phyloP scores from a whole-genome alignment of 2,329 filamentous ascomycete genomes.

The Gliomastix tumulicola region DNA sequence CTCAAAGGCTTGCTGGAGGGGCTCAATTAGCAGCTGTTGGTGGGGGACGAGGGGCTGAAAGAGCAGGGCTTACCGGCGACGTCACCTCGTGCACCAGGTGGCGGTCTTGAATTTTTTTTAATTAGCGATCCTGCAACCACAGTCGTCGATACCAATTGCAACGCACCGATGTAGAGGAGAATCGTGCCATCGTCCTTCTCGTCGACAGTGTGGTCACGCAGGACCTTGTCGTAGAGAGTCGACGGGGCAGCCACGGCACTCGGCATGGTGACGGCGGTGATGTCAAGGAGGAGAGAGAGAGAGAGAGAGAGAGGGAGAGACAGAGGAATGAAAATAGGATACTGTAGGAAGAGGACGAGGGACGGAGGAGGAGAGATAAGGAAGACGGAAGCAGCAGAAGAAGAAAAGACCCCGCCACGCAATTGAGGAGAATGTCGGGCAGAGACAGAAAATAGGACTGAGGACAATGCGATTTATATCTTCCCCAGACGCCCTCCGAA shows the following conservation, averaged over 20 bases:
- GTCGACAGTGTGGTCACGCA: constrained; percentile 89
- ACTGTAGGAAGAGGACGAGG: neutral
- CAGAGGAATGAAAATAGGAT: neutral
- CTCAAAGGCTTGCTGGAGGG: constrained; percentile 83
- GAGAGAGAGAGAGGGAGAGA: no score
- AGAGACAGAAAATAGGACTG: no score
- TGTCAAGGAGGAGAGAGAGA: neutral
- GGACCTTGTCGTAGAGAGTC: constrained; percentile 97
- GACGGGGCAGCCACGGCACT: constrained; percentile 63
- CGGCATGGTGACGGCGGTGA: constrained; percentile 56
- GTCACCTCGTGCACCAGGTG: constrained; percentile 98
- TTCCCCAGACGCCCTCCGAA: no score
- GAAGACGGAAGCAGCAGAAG: neutral
- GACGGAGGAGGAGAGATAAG: neutral
- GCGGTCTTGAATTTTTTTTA: no score
- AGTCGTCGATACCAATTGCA: no score
- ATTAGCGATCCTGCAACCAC: neutral
- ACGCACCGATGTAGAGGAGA: constrained; percentile 80
- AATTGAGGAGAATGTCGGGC: no score
- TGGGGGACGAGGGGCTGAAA: constrained; percentile 1
- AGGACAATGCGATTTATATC: no score
- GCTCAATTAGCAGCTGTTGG: constrained; percentile 3
- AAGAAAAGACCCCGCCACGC: no score
- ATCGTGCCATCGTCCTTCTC: constrained; percentile 91
- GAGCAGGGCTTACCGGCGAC: constrained; percentile 66